Base-by-base conservation (phyloP, 1,139 yeast genomes). In the Arxiozyma slooffiae region DNA sequence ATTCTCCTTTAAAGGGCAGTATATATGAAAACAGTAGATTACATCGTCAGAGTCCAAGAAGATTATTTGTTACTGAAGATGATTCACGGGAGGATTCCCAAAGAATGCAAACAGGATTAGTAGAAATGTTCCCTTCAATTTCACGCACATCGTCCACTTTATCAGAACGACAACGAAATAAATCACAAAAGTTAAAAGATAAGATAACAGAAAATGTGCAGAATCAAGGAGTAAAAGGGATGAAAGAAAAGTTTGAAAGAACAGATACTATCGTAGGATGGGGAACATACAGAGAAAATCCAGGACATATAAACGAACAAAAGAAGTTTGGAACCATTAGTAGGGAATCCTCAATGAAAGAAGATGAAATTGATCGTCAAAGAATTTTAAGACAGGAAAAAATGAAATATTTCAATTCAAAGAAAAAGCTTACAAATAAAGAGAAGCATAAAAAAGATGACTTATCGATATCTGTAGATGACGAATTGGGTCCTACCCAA, bases 401-500 rank as follows among this genome's bases (percentile, higher is more conserved):
- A 39, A 43, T 52, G 20, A 59, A 58, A 51, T 64, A 62, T 30
- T 39, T 66, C 41, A 56, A 57, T 41, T 50, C 50, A 7, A 37
- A 50, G 39, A 48, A 41, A 17, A 41, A 53, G 4, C 36, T 7
- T 47, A 47, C 44, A 2, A 20, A 3, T 20, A 26, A 50, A 16
- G 42, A 47, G 26, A 53, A 54, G 39, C 44, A 53, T 18, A 53
- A 53, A 43, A 54, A 48, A 46, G 50, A 47, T 9, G 53, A 49
- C 9, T 30, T 30, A 30, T 23, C 48, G 2, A 53, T 42, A 17
- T 20, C 49, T 11, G 54, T 50, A 16, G 56, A 58, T 14, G 55
- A 50, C 17, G 59, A 54, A n/a, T 48, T 70, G 11, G 74, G 74
- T 0, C 74, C 73, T 4, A 71, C 74, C 0, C 74, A 70, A 50